Evolutionary conservation across 495 filamentous ascomycete genomes (phyloP).

Genomic region (Tuber melanosporum): DNA sequence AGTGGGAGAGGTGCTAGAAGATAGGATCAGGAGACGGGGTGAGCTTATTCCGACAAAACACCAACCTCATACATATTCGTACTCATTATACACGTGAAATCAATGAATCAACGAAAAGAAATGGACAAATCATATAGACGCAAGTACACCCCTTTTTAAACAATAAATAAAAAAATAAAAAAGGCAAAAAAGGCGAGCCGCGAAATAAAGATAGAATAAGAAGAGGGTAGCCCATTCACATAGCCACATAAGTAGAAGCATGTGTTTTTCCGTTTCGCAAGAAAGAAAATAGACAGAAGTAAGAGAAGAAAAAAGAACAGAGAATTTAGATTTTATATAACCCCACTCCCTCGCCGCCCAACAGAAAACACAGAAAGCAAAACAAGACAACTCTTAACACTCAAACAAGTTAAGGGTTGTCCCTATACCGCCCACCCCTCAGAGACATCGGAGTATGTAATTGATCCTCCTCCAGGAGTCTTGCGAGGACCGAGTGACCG

Average conservation of each 20-base stretch:
- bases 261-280: background rate
- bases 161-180: background rate
- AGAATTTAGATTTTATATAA: background rate
- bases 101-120: background rate
- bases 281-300: background rate
- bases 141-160: background rate
- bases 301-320: background rate
- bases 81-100: background rate
- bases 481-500: background rate
- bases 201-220: background rate
- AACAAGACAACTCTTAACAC: background rate
- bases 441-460: background rate
- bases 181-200: background rate
- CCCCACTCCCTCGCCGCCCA: too few relatives aligned
- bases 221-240: background rate
- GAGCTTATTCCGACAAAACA: background rate
- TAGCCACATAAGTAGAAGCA: background rate
- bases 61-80: background rate
- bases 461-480: background rate
- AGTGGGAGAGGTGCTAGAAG: background rate
- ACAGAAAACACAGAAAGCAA: background rate
- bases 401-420: background rate
- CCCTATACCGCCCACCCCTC: background rate
- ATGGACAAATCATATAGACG: background rate
- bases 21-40: background rate